Conservation (phyloP, 148 eudicot genomes). For the Camellia japonica region DNA sequence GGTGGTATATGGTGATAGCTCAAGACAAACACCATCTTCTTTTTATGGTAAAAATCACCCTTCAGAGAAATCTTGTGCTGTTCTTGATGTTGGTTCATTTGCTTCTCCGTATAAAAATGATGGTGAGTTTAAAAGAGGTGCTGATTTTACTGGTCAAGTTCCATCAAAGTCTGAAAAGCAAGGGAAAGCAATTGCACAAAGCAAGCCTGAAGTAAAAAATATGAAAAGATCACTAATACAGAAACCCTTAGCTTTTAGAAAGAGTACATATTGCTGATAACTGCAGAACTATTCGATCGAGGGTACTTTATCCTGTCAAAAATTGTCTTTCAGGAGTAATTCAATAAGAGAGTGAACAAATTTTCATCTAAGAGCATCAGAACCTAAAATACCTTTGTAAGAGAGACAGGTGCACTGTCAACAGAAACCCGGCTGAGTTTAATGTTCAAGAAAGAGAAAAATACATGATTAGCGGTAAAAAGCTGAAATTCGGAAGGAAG, state of each 20-base stretch:
- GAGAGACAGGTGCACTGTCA: conserved; percentile 41
- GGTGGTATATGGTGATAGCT: conserved; percentile 27
- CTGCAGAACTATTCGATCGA: too few species aligned
- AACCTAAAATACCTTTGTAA: conserved; percentile 13
- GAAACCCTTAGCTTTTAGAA: too few species aligned
- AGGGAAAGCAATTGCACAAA: conserved; percentile 25
- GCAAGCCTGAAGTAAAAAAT: too few species aligned
- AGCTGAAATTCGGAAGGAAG: conserved; percentile 32
- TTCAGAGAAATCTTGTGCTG: conserved; percentile 16
- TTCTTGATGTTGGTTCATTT: conserved; percentile 28
- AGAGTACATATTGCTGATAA: too few species aligned
- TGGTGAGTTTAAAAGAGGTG: conserved; percentile 12
- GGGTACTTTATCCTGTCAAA: too few species aligned
- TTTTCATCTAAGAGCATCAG: too few species aligned
- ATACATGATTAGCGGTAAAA: conserved; percentile 48
- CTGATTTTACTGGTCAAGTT: conserved; percentile 31
- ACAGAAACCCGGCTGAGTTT: conserved; percentile 80
- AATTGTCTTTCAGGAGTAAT: too few species aligned
- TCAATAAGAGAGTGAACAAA: too few species aligned
- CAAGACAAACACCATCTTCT: conserved; percentile 30
- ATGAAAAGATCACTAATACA: too few species aligned
- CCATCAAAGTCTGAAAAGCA: conserved; percentile 34
- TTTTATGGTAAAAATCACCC: conserved; percentile 25
- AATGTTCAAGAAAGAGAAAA: conserved; percentile 38
- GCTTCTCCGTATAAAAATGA: conserved; percentile 24